Base-by-base conservation (phyloP, 495 filamentous ascomycete species). In the Recurvomyces mirabilis region DNA sequence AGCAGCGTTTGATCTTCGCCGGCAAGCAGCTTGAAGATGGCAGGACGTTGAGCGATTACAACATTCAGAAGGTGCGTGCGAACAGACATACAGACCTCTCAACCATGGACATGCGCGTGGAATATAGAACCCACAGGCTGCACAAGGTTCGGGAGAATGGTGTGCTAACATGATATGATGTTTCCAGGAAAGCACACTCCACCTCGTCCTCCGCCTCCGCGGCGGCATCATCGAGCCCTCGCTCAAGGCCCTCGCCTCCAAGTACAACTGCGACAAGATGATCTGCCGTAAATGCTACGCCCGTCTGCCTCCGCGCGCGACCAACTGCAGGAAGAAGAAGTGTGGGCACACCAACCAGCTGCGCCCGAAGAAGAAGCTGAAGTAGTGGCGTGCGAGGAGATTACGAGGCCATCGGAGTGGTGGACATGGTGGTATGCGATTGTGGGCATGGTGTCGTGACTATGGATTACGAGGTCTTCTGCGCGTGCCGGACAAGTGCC, bases 271-370 rank as follows among this genome's bases (percentile, higher is more conserved):
- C 82, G 91, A 98, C 52, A 98, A 98, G 83, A 84, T 84, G 79
- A 94, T 98, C 70, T 98, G 91, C 83, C 89, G 91, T 73, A 95
- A 98, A 79, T 98, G 89, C 81, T 95, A 94, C 68, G 84, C 91
- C 57, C 91, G 91, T 71, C 87, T 98, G 45, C 91, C 91, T 56
- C 91, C 91, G 51, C 82, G 91, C 74, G 91, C 91, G 54, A 95
- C 89, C 73, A 98, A 98, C 79, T 95, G 91, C 84, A 79, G 93
- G 60, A 96, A 98, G 85, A 85, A 84, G 74, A 96, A 98, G 81
- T 98, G 91, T 71, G 91, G 91, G 49, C 91, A 98, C 78, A 88
- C 76, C 74, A 96, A 96, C 82, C 91, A 98, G 78, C 82, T 98
- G 62, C 86, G 93, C 72, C 91, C 91, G 65, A 98, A 98, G 89